Conservation (phyloP, 2,329 filamentous ascomycete genomes). For the Dactylellina parvicollis region DNA sequence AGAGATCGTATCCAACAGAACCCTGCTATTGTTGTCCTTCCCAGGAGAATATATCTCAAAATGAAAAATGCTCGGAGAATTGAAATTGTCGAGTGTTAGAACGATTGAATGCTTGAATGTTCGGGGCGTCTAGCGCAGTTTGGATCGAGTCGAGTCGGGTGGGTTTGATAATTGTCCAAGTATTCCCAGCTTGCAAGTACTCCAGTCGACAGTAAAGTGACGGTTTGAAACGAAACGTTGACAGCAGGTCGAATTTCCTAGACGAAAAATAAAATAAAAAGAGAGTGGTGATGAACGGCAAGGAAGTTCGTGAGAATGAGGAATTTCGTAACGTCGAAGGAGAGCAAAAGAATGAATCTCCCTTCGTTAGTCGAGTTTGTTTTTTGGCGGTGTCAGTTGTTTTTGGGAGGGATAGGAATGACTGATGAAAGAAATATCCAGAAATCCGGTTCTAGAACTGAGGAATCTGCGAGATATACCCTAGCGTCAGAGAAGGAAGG, state of each 20-base stretch:
- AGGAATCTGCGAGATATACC: conserved; percentile 48
- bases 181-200: neutral
- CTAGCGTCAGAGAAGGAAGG: conserved; percentile 47
- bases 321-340: conserved; percentile 46
- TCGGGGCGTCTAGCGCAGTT: conserved; percentile 45
- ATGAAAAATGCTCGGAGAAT: conserved; percentile 31
- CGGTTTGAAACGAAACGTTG: conserved; percentile 27
- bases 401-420: neutral
- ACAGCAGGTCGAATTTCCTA: conserved; percentile 9
- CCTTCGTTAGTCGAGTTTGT: conserved; percentile 20
- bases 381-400: neutral
- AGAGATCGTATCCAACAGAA: conserved; percentile 31
- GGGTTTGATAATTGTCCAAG: conserved; percentile 12
- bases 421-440: conserved; percentile 44
- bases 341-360: conserved; percentile 55
- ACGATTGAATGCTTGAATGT: conserved; percentile 28
- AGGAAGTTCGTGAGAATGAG: conserved; percentile 29
- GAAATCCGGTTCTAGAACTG: conserved; percentile 54
- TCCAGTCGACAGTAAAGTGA: conserved; percentile 16
- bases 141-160: conserved; percentile 14
- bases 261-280: neutral
- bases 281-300: neutral
- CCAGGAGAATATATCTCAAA: neutral
- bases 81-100: conserved; percentile 17
- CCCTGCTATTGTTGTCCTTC: conserved; percentile 25